These are phyloP conservation scores for Xylaria sp. DNA, from an alignment of 2,329 filamentous ascomycete genomes.

Conservation along the genomic window DNA sequence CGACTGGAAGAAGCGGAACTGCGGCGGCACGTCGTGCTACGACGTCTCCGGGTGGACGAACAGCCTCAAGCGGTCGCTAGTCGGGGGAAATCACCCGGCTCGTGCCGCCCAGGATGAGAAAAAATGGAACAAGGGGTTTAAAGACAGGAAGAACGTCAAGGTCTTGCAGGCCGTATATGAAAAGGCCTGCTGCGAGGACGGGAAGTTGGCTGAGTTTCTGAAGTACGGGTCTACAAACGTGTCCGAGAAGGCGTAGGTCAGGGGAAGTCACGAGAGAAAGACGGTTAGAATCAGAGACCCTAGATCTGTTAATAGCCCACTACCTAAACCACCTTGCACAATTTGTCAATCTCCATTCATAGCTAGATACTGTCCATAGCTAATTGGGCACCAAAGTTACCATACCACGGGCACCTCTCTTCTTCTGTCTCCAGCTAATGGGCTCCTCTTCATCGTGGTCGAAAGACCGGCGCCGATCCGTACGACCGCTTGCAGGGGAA, in stretches of 20 bases:
- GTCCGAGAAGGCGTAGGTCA: not conserved
- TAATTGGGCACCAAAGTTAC: too few relatives aligned
- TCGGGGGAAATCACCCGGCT: conserved; percentile 5
- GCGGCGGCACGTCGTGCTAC: conserved; percentile 29
- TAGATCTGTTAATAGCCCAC: too few relatives aligned
- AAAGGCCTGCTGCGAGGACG: conserved; percentile 26
- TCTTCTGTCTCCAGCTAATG: too few relatives aligned
- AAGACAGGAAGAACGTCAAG: not conserved
- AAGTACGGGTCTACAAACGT: conserved; percentile 5
- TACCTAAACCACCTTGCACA: too few relatives aligned
- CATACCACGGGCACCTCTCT: too few relatives aligned
- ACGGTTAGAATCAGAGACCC: too few relatives aligned
- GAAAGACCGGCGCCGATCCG: too few relatives aligned
- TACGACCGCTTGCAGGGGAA: too few relatives aligned
- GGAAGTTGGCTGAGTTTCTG: conserved; percentile 8
- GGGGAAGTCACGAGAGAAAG: not conserved
- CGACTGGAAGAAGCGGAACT: conserved; percentile 29
- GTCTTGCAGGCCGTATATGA: conserved; percentile 25
- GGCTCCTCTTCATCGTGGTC: too few relatives aligned
- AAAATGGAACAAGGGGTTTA: conserved; percentile 2
- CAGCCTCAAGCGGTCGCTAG: not conserved
- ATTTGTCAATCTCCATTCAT: too few relatives aligned
- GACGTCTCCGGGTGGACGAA: not conserved
- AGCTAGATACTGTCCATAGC: too few relatives aligned
- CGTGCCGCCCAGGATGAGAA: conserved; percentile 18